Evolutionary conservation across 1,139 yeast genomes (phyloP), one percentile per base, ranked within the genome.

Genomic region (Candida sojae): DNA sequence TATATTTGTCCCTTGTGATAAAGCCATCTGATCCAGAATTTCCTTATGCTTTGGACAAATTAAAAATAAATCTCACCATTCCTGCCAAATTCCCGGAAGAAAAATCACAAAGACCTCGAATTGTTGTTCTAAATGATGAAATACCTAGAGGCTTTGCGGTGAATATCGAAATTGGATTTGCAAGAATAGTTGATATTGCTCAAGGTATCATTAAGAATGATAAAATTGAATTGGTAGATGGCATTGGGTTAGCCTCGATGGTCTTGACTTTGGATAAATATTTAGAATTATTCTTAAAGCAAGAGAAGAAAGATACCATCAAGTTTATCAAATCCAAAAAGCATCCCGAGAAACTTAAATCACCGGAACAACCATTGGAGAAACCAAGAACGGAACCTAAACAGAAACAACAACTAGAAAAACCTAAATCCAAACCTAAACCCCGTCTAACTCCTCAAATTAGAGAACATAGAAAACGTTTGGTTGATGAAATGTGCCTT

Each of bases 21-120:
- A 55, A 58, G 21, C 92, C 93, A 0, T 74, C 86, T 0, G 93
- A 86, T 60, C 92, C 92, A 0, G 88, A 86, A 38, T 87, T 87
- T 59, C 88, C 92, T 0, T 86, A 75, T 59, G 89, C 84, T 50
- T 63, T 87, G 30, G 77, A 75, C 7, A 57, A 62, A 17, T 68
- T 87, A 48, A 72, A 77, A 44, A 57, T 86, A 32, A 77, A 80
- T 46, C 63, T 87, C 43, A 67, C 74, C 43, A 69, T 87, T 4
- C 91, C 93, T 0, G 57, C 62, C 2, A 67, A 66, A 29, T 86
- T 84, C 57, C 92, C 92, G 0, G 57, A 64, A 36, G 62, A 61
- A 28, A 58, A 55, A 41, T 8, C 41, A 6, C 58, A 57, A 13
- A 61, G 58, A n/a, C 84, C 85, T 0, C 63, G 75, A 5, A 69